Evolutionary conservation across 23 red algal species (phyloP).

Genomic region (Agarophyton chilense): DNA sequence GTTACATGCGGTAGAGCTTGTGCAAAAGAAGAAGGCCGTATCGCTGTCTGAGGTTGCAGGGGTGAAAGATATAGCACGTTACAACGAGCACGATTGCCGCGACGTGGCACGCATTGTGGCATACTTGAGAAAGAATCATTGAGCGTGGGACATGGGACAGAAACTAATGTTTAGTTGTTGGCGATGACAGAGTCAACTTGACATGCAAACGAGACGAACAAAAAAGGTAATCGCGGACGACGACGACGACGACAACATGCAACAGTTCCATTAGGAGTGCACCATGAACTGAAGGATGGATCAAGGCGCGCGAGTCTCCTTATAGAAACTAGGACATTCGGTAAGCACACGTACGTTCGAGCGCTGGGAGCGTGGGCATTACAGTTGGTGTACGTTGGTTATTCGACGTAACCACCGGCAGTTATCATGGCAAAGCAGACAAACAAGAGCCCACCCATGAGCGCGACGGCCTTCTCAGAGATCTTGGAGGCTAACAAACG

Average conservation of each 20-base stretch:
- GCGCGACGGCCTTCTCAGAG: constrained; percentile 80
- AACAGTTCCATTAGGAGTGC: background rate
- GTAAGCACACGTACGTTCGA: too few relatives aligned
- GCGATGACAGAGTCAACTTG: background rate
- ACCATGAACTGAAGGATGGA: background rate
- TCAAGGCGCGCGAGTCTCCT: background rate
- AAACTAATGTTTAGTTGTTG: constrained; percentile 5
- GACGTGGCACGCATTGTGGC: constrained; percentile 58
- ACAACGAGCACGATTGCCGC: constrained; percentile 60
- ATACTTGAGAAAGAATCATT: constrained; percentile 64
- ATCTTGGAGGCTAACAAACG: constrained; percentile 80
- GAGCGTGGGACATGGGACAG: background rate
- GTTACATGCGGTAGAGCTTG: background rate
- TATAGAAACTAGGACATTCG: too few relatives aligned
- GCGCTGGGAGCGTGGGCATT: too few relatives aligned
- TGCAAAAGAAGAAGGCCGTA: background rate
- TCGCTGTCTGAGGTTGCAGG: constrained; percentile 14
- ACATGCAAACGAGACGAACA: background rate
- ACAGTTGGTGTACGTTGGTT: background rate
- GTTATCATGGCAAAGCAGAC: constrained; percentile 89
- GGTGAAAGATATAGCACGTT: constrained; percentile 26
- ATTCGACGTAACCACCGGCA: constrained; percentile 78
- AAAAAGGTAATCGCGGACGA: constrained; percentile 18
- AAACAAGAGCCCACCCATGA: constrained; percentile 85
- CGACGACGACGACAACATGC: background rate